These are phyloP conservation scores for Porcisia hertigi DNA, from an alignment of 208 protist species.

Conservation along the genomic window DNA sequence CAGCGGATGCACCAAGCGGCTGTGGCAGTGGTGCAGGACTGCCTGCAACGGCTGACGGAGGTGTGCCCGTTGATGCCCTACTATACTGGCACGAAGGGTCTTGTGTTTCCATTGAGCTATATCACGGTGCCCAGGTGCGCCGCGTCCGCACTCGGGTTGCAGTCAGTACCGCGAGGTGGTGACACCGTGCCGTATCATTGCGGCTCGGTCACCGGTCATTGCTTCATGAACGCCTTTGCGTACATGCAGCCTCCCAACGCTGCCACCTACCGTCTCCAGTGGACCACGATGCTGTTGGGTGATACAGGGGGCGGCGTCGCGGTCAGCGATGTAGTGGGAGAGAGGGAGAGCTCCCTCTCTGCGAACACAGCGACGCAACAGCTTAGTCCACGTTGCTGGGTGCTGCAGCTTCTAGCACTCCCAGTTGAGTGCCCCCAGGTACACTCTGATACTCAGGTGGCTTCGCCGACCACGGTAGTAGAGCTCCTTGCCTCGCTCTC, in stretches of 20 bases:
- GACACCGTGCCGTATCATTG: neutral
- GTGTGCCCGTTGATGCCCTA: conserved; percentile 13
- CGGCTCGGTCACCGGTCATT: neutral
- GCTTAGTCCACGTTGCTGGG: conserved; percentile 14
- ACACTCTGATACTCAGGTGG: neutral
- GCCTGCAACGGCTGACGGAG: conserved; percentile 3
- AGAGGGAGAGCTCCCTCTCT: neutral
- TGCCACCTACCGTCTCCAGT: conserved; percentile 8
- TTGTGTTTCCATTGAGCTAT: conserved; percentile 15
- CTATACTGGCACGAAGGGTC: conserved; percentile 6
- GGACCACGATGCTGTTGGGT: conserved; percentile 6
- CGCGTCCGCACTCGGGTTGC: conserved; percentile 11
- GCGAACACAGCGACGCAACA: neutral
- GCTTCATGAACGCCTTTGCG: conserved; percentile 10
- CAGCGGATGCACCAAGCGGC: conserved; percentile 5
- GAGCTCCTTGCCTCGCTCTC: conserved; percentile 2
- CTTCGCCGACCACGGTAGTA: conserved; percentile 3
- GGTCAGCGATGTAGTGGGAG: neutral
- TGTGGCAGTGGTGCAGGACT: conserved; percentile 9
- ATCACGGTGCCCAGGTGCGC: conserved; percentile 12
- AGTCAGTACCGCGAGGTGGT: neutral
- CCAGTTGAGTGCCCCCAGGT: conserved; percentile 9
- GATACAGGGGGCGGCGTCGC: neutral
- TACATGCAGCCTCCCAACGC: neutral
- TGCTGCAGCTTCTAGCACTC: conserved; percentile 20